Evolutionary conservation across 805 yeast species (phyloP).

Genomic region (Pichia cephalocereana): DNA sequence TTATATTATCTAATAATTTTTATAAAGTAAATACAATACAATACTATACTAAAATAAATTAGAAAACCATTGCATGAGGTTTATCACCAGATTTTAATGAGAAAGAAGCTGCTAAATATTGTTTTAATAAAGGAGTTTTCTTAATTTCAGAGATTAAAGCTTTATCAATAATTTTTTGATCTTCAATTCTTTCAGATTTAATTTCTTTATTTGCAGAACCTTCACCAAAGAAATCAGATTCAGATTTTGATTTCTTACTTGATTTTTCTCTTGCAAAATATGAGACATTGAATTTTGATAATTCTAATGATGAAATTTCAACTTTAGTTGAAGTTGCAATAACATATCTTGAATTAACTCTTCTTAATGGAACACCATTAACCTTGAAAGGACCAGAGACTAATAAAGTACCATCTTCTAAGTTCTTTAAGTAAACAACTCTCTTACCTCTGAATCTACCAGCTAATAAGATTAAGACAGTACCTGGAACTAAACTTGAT

Average conservation of each 20-base stretch:
- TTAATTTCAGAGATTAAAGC: conserved; percentile 88
- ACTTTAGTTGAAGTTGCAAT: conserved; percentile 97
- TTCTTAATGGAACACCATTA: conserved; percentile 99
- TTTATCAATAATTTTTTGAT: conserved; percentile 93
- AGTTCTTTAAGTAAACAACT: conserved; percentile 93
- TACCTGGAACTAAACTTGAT: conserved; percentile 94
- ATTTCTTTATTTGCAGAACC: conserved; percentile 73
- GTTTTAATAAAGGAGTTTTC: conserved; percentile 94
- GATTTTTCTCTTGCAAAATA: conserved; percentile 96
- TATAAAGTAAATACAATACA: conserved; percentile 6
- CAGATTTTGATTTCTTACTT: conserved; percentile 71
- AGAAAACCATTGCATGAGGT: conserved; percentile 97
- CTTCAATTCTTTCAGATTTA: conserved; percentile 89
- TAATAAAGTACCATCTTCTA: conserved; percentile 96
- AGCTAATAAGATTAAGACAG: conserved; percentile 93
- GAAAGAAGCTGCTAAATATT: conserved; percentile 92
- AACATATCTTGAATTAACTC: conserved; percentile 97
- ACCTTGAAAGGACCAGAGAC: conserved; percentile 99
- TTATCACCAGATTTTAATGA: conserved; percentile 96
- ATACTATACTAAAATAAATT: conserved; percentile 26
- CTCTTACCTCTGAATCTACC: conserved; percentile 99
- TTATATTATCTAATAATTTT: neutral
- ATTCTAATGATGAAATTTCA: conserved; percentile 69
- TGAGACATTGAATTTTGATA: conserved; percentile 83
- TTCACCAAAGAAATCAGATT: conserved; percentile 83